A percentile compares a stretch with the other conserved stretches of the same genome.
These are phyloP conservation scores for Collybiopsis confluens DNA, from an alignment of 768 basidiomycete species.

Conservation along the genomic window DNA sequence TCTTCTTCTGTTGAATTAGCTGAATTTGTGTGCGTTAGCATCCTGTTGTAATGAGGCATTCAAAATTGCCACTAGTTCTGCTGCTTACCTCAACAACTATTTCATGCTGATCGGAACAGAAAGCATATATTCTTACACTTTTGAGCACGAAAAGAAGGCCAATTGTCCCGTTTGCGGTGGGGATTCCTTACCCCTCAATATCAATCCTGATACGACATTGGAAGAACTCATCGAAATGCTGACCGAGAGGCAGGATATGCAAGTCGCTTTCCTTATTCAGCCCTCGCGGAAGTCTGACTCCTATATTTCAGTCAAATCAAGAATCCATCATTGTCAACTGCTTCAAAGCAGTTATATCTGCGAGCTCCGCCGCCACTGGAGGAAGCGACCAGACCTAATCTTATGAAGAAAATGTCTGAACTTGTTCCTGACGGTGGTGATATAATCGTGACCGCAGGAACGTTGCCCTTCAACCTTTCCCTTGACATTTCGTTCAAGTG, in stretches of 20 bases:
- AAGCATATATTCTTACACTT: constrained; percentile 94
- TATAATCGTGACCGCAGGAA: constrained; percentile 82
- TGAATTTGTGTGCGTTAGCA: constrained; percentile 42
- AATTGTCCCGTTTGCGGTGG: constrained; percentile 99
- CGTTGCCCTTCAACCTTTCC: constrained; percentile 82
- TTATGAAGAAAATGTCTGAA: constrained; percentile 82
- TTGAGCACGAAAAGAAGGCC: constrained; percentile 86
- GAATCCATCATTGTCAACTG: constrained; percentile 85
- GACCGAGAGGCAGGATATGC: constrained; percentile 89
- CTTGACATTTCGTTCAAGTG: constrained; percentile 39
- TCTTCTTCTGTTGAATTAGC: not conserved
- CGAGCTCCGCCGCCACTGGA: constrained; percentile 93
- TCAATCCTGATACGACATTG: constrained; percentile 72
- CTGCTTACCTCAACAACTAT: constrained; percentile 94
- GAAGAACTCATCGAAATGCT: constrained; percentile 87
- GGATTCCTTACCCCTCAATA: constrained; percentile 69
- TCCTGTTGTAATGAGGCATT: constrained; percentile 99
- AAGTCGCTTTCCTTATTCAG: constrained; percentile 20
- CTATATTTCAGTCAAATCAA: constrained; percentile 78
- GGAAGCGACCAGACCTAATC: constrained; percentile 83
- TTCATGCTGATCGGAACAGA: constrained; percentile 99
- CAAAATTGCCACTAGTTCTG: constrained; percentile 95
- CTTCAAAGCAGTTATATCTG: constrained; percentile 78
- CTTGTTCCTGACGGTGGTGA: constrained; percentile 74
- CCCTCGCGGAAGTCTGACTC: constrained; percentile 3